Conservation (phyloP, 345 rosid species). For the Gossypium australe region DNA sequence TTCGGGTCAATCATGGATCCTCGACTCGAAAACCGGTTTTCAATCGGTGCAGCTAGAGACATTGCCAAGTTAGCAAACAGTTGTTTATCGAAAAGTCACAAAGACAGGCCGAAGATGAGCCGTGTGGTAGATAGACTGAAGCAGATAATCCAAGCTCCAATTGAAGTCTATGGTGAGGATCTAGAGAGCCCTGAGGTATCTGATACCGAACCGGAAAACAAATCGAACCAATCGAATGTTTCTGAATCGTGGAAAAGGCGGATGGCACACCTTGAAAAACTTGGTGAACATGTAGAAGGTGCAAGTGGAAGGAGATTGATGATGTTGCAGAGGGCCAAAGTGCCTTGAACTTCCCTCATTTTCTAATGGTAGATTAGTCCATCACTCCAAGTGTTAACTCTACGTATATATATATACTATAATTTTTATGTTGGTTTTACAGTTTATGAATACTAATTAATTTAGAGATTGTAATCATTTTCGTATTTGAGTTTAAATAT, state of each 20-base stretch:
- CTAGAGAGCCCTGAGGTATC: conserved; percentile 15
- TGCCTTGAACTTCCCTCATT: conserved; percentile 17
- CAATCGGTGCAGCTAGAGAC: conserved; percentile 43
- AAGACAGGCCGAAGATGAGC: conserved; percentile 68
- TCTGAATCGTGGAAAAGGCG: conserved; percentile 54
- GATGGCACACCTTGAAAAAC: conserved; percentile 49
- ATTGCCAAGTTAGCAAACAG: conserved; percentile 65
- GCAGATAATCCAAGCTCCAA: conserved; percentile 40
- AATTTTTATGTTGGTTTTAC: no score
- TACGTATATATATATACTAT: neutral
- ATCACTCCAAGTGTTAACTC: neutral
- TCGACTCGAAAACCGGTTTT: conserved; percentile 48
- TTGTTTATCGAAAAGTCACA: conserved; percentile 54
- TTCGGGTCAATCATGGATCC: conserved; percentile 66
- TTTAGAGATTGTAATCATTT: no score
- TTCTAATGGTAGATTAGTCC: neutral
- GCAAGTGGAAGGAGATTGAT: conserved; percentile 41
- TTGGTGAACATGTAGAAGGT: conserved; percentile 43
- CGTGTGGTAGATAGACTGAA: conserved; percentile 50
- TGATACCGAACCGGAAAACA: conserved; percentile 20
- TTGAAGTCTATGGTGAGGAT: conserved; percentile 13
- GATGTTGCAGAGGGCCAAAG: conserved; percentile 47
- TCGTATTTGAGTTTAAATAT: no score
- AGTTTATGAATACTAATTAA: no score
- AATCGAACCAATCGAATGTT: conserved; percentile 4